Evolutionary conservation across 306 rosid genomes (phyloP), one percentile per base, ranked within the genome.

Genomic region (Leucaena leucocephala): DNA sequence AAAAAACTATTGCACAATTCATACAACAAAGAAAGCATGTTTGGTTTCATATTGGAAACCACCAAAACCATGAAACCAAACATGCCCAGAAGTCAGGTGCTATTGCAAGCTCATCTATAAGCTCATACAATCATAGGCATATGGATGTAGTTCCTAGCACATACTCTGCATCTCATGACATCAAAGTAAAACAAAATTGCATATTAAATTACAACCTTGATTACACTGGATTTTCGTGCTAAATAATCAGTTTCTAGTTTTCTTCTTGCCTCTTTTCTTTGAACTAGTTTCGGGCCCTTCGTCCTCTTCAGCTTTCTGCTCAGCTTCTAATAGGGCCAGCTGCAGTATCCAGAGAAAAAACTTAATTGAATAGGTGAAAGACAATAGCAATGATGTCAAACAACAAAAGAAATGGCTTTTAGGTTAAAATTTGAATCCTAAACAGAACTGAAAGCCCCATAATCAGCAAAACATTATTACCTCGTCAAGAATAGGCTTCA

Each of bases 401-500:
- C 50, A 65, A 40, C 33, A 68, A 19, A 68, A 68, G 72, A 61
- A 69, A 72, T 70, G 35, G 67, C 8, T 68, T 50, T 70, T 7
- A 48, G 62, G 76, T 8, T 15, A 22, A 73, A 45, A 44, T 63
- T 38, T 71, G 27, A 54, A 45, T 67, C 72, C 35, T n/a, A 66
- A 14, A 7, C 71, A 59, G 27, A 55, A 19, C 34, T 19, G 35
- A 19, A 36, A 22, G 12, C 49, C n/a, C 3, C 15, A 9, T 39
- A 36, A 61, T 64, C 35, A 54, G 58, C 40, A 62, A 54, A 74
- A 84, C 36, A 78, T 75, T 12, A 42, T 83, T 88, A 95, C 98
- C 98, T 95, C 98, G 5, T 95, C 98, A 61, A 95, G 98, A 79
- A 95, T 90, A 35, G 98, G 98, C 83, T 92, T 95, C 65, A 95